Evolutionary conservation across 108 stramenopile species (phyloP).

Genomic region (Epithemia pelagica): DNA sequence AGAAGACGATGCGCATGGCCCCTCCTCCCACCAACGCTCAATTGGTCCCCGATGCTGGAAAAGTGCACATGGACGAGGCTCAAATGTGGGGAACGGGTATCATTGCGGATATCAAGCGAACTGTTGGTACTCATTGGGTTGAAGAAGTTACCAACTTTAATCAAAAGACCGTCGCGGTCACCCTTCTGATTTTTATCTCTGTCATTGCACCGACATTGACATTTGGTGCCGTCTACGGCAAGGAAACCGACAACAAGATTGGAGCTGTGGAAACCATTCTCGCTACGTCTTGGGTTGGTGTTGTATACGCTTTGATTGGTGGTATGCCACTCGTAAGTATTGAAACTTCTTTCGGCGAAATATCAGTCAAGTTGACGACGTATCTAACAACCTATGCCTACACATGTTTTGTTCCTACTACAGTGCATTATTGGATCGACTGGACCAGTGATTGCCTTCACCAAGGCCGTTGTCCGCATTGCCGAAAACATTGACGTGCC

Average conservation of each 20-base stretch:
- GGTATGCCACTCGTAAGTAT: slow-evolving; percentile 8
- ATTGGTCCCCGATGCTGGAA: slow-evolving; percentile 7
- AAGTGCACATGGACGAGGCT: slow-evolving; percentile 8
- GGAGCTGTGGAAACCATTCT: no score
- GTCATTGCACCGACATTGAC: slow-evolving; percentile 26
- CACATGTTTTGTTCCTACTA: no score
- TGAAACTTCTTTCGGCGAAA: neutral
- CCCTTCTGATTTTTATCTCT: slow-evolving; percentile 27
- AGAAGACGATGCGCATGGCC: no score
- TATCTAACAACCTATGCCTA: slow-evolving; percentile 5
- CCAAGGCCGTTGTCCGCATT: slow-evolving; percentile 25
- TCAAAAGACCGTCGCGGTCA: slow-evolving; percentile 28
- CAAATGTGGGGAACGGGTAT: slow-evolving; percentile 37
- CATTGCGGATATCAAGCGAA: slow-evolving; percentile 23
- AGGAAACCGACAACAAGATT: no score
- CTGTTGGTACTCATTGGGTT: slow-evolving; percentile 22
- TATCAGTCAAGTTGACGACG: neutral
- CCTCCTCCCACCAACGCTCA: no score
- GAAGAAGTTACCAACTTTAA: slow-evolving; percentile 45
- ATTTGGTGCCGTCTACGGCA: slow-evolving; percentile 32
- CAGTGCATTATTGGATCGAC: slow-evolving; percentile 33
- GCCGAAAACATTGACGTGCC: slow-evolving; percentile 34
- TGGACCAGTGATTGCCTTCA: slow-evolving; percentile 40
- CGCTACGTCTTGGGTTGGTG: slow-evolving; percentile 39
- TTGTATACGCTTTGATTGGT: slow-evolving; percentile 24